Percentiles rank a stretch among this genome's conserved stretches.
phyloP scores from a whole-genome alignment of 2,329 filamentous ascomycete genomes.

The Daldinia eschscholtzii region DNA sequence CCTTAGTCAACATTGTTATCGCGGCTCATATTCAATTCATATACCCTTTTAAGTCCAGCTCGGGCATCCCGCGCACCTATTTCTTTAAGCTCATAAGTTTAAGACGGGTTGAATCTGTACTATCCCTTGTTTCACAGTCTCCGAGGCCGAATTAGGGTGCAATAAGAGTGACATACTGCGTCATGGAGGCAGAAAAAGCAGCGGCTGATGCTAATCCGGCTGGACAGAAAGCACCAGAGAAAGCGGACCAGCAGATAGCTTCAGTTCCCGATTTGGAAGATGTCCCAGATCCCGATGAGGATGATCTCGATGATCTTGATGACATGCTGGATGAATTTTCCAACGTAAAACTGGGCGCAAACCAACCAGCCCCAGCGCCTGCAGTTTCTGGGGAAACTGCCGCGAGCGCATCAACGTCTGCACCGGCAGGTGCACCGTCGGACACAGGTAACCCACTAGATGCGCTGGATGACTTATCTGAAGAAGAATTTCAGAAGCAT shows the following conservation, averaged over 20 bases:
- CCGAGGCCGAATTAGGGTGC: neutral
- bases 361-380: slow-evolving; percentile 52
- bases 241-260: slow-evolving; percentile 46
- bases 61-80: slow-evolving; percentile 12
- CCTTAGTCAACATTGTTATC: neutral
- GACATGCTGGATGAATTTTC: slow-evolving; percentile 96
- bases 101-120: slow-evolving; percentile 2
- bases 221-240: slow-evolving; percentile 34
- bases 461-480: slow-evolving; percentile 64
- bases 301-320: slow-evolving; percentile 91
- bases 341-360: slow-evolving; percentile 68
- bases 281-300: slow-evolving; percentile 90
- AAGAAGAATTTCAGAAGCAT: slow-evolving; percentile 85
- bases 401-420: slow-evolving; percentile 36
- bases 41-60: slow-evolving; percentile 2
- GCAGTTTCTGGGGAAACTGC: slow-evolving; percentile 46
- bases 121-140: slow-evolving; percentile 2
- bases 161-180: neutral
- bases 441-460: slow-evolving; percentile 47
- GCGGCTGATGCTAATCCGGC: slow-evolving; percentile 35
- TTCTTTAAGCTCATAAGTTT: slow-evolving; percentile 13
- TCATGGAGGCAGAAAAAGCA: slow-evolving; percentile 44
- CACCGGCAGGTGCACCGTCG: slow-evolving; percentile 28
- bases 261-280: slow-evolving; percentile 60
- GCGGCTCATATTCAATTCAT: neutral